phyloP scores from a whole-genome alignment of 1,139 yeast genomes.

The Blastobotrys capitulatus region DNA sequence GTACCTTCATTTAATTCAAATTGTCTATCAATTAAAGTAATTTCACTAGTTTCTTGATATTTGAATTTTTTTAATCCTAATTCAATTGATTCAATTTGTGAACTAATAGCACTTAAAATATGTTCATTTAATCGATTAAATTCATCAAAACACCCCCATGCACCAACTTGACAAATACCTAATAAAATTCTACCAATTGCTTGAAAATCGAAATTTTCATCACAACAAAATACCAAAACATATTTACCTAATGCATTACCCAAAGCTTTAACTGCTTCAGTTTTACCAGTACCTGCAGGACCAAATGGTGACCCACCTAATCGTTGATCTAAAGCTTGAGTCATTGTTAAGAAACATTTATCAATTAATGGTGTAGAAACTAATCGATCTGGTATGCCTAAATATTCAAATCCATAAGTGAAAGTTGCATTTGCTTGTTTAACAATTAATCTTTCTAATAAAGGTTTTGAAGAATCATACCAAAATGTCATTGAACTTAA shows the following conservation, averaged over 20 bases:
- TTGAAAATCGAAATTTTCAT: slow-evolving; percentile 78
- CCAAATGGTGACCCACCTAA: slow-evolving; percentile 94
- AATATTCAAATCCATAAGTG: slow-evolving; percentile 74
- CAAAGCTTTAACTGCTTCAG: slow-evolving; percentile 83
- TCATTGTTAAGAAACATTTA: slow-evolving; percentile 60
- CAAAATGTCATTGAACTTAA: slow-evolving; percentile 50
- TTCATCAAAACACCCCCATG: slow-evolving; percentile 97
- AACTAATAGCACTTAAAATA: slow-evolving; percentile 78
- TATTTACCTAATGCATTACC: slow-evolving; percentile 75
- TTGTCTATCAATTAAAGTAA: slow-evolving; percentile 48
- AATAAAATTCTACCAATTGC: slow-evolving; percentile 72
- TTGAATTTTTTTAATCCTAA: slow-evolving; percentile 20
- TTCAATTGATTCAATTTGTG: slow-evolving; percentile 74
- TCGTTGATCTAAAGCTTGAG: slow-evolving; percentile 66
- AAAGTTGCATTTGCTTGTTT: slow-evolving; percentile 50
- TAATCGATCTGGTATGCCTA: slow-evolving; percentile 68
- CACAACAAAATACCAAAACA: slow-evolving; percentile 88
- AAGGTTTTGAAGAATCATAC: slow-evolving; percentile 27
- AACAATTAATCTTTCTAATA: slow-evolving; percentile 39
- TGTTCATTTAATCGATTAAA: slow-evolving; percentile 73
- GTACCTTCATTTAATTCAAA: slow-evolving; percentile 41
- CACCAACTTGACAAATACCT: slow-evolving; percentile 84
- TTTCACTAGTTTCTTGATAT: slow-evolving; percentile 17
- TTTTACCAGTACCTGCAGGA: slow-evolving; percentile 90
- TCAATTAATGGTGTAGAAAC: slow-evolving; percentile 75